Conservation (phyloP, 805 yeast species). For the Candida ulmi region DNA sequence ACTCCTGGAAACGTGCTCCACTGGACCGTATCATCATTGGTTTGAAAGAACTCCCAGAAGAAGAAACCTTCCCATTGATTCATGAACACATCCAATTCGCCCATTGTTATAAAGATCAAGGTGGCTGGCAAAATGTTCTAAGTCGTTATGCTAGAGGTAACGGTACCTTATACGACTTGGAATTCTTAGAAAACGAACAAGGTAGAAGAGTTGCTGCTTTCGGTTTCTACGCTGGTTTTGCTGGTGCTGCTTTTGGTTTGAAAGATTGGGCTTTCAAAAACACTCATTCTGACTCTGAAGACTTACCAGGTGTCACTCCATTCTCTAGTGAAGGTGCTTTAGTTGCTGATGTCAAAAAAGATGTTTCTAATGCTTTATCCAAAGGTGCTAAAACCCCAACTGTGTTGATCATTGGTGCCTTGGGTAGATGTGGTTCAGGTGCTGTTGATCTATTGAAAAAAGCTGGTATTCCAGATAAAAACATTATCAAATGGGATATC, state of each 20-base stretch:
- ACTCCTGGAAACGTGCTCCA: constrained; percentile 93
- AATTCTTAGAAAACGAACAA: constrained; percentile 86
- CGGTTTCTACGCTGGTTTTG: constrained; percentile 99
- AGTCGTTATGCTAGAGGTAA: constrained; percentile 86
- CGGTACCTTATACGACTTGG: constrained; percentile 89
- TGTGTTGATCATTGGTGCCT: constrained; percentile 89
- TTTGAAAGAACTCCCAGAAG: constrained; percentile 91
- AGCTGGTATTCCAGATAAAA: constrained; percentile 82
- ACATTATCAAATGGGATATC: constrained; percentile 93
- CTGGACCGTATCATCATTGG: constrained; percentile 86
- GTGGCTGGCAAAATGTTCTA: constrained; percentile 92
- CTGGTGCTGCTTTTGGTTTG: constrained; percentile 97
- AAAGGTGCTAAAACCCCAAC: constrained; percentile 67
- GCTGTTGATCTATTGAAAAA: constrained; percentile 79
- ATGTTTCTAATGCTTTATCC: constrained; percentile 51
- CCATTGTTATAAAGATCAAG: constrained; percentile 97
- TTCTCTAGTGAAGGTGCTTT: constrained; percentile 75
- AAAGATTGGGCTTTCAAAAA: constrained; percentile 94
- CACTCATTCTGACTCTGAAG: constrained; percentile 56
- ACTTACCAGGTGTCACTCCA: constrained; percentile 76
- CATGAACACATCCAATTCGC: constrained; percentile 99
- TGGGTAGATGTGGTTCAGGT: constrained; percentile 98
- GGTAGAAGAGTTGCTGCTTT: constrained; percentile 99
- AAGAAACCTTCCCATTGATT: constrained; percentile 79
- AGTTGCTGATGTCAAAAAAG: constrained; percentile 62